Percentiles rank a stretch among this genome's conserved stretches.
phyloP scores from a whole-genome alignment of 805 yeast genomes.

The Saturnispora gosingensis region DNA sequence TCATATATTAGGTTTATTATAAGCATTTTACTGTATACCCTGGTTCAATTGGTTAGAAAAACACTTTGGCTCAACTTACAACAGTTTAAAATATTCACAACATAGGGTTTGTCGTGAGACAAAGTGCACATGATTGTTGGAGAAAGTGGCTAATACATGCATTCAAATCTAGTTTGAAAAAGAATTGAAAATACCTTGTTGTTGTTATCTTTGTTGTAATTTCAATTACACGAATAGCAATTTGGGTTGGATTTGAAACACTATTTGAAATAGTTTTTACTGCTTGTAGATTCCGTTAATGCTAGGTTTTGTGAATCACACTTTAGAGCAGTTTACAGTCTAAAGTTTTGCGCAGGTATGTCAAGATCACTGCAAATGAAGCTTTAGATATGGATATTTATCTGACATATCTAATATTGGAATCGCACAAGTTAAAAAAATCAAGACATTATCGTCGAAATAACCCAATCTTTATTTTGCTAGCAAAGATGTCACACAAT shows the following conservation, averaged over 20 bases:
- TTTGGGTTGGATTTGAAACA: not conserved
- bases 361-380: not conserved
- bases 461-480: not conserved
- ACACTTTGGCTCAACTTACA: not conserved
- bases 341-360: not conserved
- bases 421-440: not conserved
- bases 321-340: not conserved
- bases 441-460: not conserved
- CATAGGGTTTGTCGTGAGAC: not conserved
- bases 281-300: not conserved
- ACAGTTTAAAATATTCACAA: not conserved
- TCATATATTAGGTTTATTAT: too few relatives aligned
- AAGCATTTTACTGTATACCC: too few relatives aligned
- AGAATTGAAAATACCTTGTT: too few relatives aligned
- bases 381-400: not conserved
- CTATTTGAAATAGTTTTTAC: not conserved
- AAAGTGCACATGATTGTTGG: not conserved
- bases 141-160: not conserved
- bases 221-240: not conserved
- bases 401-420: not conserved
- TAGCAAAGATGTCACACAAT: slow-evolving; percentile 10
- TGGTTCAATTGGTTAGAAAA: not conserved
- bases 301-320: not conserved
- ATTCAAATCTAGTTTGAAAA: not conserved
- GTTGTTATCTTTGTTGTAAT: not conserved